These are phyloP conservation scores for Poa pratensis DNA, from an alignment of 176 grass and related monocot genomes.

Conservation along the genomic window DNA sequence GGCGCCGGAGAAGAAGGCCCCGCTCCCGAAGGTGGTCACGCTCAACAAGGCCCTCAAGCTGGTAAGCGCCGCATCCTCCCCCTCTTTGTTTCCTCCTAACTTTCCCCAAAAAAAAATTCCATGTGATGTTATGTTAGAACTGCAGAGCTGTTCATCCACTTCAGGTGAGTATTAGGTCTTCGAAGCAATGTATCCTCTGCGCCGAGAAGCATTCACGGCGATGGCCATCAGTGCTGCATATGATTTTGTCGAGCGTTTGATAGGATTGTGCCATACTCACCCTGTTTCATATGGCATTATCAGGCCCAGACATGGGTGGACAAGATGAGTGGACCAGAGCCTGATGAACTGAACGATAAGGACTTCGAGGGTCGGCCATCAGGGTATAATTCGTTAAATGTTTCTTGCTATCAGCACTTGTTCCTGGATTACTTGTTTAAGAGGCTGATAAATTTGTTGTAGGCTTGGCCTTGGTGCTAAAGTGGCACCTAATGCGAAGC, in stretches of 20 bases:
- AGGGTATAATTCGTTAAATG: constrained; percentile 32
- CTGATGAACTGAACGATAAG: constrained; percentile 44
- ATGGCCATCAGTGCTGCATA: not conserved
- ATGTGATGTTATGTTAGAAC: not conserved
- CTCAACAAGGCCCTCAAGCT: constrained; percentile 72
- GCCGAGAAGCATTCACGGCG: not conserved
- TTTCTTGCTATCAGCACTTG: not conserved
- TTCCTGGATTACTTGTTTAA: not conserved
- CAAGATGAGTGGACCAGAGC: constrained; percentile 63
- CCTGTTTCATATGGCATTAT: not conserved
- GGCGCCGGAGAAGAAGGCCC: constrained; percentile 46
- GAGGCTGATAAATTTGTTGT: not conserved
- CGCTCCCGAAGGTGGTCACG: constrained; percentile 70
- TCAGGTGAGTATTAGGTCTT: not conserved
- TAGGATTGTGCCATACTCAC: not conserved
- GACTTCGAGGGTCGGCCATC: constrained; percentile 69
- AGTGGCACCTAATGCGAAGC: constrained; percentile 51
- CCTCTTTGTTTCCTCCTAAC: not conserved
- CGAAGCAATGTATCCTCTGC: not conserved
- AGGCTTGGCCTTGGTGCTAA: constrained; percentile 93
- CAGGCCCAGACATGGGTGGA: constrained; percentile 86
- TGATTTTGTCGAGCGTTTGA: not conserved
- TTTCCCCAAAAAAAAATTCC: not conserved
- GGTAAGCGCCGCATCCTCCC: constrained; percentile 38
- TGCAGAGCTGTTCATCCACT: not conserved